Evolutionary conservation across 768 basidiomycete species (phyloP), one percentile per base, ranked within the genome.

Genomic region (Tylopilus rubrobrunneus): DNA sequence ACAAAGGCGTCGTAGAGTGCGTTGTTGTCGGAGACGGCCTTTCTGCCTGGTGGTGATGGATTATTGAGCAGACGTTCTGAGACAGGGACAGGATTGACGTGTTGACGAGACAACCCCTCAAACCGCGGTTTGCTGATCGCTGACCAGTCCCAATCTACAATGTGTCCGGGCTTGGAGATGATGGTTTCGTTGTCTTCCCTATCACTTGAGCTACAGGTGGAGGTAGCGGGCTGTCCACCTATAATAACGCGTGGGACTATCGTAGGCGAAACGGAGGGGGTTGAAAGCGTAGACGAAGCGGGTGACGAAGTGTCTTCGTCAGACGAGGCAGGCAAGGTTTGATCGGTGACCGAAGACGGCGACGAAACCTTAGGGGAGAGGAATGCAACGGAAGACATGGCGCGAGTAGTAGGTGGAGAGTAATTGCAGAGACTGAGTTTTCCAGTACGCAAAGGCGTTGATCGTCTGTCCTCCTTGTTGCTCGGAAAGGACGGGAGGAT

Each of bases 1-100:
- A 86, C 78, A 55, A 86, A 81, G 23, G 83, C 82, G 50, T 85
- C 77, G 61, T 86, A 86, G 15, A 70, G 68, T 28, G 71, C 64
- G 41, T 73, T 69, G 74, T 51, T 60, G 40, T 55, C 12, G 34
- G 34, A 15, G 5, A 34, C 11, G 2, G 34, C 45, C 10, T 43
- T 49, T 31, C 21, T 15, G 8, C 27, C 47, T 5, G 40, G 37
- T 14, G 56, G 40, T 14, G 43, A 25, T 45, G 49, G 27, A 8
- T 29, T 10, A 9, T 36, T 14, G 25, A 5, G 7, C 55, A 23
- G 36, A 46, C 14, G 40, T 33, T 73, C 75, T 61, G 49, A 58
- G 27, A 25, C 45, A 44, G 56, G 34, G 17, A n/a, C 7, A 28
- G 45, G 19, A 57, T 53, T 46, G 36, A 33, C 14, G 27, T 9